phyloP scores from a whole-genome alignment of 768 basidiomycete species.

The Hortiboletus campestris region DNA sequence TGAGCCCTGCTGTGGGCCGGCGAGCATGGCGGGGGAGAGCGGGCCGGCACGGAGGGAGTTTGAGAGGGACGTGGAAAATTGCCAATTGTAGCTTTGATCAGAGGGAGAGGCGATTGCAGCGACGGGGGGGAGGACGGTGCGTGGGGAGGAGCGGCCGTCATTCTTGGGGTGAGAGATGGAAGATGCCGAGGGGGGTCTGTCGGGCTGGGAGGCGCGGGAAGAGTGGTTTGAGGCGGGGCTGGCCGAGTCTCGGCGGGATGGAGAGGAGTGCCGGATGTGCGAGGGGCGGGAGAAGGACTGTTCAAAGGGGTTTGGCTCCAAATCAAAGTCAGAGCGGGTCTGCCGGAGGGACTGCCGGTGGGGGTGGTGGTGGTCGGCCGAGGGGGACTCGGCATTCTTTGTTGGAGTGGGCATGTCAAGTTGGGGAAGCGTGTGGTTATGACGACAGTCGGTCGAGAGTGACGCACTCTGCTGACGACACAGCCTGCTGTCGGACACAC shows the following conservation, averaged over 20 bases:
- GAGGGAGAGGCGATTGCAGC: slow-evolving; percentile 67
- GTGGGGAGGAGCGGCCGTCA: slow-evolving; percentile 40
- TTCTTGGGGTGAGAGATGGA: slow-evolving; percentile 32
- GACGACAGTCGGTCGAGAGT: slow-evolving; percentile 24
- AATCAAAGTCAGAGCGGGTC: slow-evolving; percentile 64
- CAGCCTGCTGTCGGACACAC: slow-evolving; percentile 17
- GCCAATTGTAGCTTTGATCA: slow-evolving; percentile 55
- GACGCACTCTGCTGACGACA: slow-evolving; percentile 19
- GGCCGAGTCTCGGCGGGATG: slow-evolving; percentile 32
- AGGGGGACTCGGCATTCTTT: slow-evolving; percentile 37
- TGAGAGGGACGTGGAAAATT: slow-evolving; percentile 54
- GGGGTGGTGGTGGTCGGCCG: slow-evolving; percentile 11
- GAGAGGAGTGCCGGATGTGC: slow-evolving; percentile 46
- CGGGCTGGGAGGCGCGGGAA: slow-evolving; percentile 35
- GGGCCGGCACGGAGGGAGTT: slow-evolving; percentile 91
- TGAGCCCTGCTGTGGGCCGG: slow-evolving; percentile 67
- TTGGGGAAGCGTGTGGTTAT: slow-evolving; percentile 1
- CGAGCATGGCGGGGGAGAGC: slow-evolving; percentile 94
- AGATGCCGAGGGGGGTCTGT: slow-evolving; percentile 35
- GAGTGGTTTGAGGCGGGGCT: slow-evolving; percentile 36
- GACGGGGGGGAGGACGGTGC: slow-evolving; percentile 80
- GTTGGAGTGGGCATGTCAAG: slow-evolving; percentile 18
- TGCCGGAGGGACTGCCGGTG: slow-evolving; percentile 36
- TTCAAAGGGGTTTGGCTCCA: slow-evolving; percentile 93
- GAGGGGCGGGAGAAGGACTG: slow-evolving; percentile 79